Percentiles rank a stretch among this genome's conserved stretches.
Evolutionary conservation across 345 rosid species (phyloP).

Genomic region (Bruguiera sexangula): DNA sequence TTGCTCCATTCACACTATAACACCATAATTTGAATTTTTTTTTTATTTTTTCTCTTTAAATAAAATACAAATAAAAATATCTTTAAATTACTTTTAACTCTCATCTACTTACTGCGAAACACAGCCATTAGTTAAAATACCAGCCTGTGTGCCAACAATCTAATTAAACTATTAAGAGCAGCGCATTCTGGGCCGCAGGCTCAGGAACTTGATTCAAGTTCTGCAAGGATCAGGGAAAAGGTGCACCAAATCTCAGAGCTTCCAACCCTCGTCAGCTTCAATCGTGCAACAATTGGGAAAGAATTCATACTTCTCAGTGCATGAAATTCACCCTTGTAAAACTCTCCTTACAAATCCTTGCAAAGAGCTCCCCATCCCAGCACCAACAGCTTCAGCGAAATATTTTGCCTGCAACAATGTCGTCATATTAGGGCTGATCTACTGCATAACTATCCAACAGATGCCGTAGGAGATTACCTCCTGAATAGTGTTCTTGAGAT

Average conservation of each 20-base stretch:
- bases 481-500: conserved; percentile 71
- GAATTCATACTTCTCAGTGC: neutral
- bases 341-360: conserved; percentile 66
- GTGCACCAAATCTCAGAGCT: neutral
- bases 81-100: too few relatives aligned
- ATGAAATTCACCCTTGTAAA: conserved; percentile 33
- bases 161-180: too few relatives aligned
- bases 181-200: too few relatives aligned
- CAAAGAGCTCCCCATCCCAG: conserved; percentile 77
- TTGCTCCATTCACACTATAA: too few relatives aligned
- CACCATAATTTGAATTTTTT: too few relatives aligned
- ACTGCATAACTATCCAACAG: neutral
- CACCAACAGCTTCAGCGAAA: conserved; percentile 80
- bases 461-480: conserved; percentile 50
- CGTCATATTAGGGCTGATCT: conserved; percentile 1
- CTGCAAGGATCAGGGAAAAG: too few relatives aligned
- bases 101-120: too few relatives aligned
- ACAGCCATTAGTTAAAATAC: too few relatives aligned
- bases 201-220: too few relatives aligned
- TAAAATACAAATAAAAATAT: too few relatives aligned
- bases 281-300: neutral
- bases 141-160: too few relatives aligned
- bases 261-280: neutral
- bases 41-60: too few relatives aligned
- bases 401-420: conserved; percentile 58